These are phyloP conservation scores for Pythium apleroticum DNA, from an alignment of 352 stramenopile genomes.

Conservation along the genomic window DNA sequence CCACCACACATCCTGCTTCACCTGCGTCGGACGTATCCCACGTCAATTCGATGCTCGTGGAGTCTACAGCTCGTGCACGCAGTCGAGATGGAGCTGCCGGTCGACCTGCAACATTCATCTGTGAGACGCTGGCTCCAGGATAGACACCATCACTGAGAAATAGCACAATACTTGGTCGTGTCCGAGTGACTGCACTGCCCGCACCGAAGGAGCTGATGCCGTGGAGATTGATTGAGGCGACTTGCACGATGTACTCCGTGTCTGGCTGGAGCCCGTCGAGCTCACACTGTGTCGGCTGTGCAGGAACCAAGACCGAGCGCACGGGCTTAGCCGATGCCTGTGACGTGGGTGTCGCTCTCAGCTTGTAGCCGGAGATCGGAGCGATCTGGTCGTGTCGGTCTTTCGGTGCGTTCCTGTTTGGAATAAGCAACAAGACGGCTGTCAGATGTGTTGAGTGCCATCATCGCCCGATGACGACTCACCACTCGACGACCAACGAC, in stretches of 20 bases:
- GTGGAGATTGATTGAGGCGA: conserved; percentile 59
- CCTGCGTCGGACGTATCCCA: conserved; percentile 4
- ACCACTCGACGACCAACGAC: conserved; percentile 44
- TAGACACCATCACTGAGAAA: not conserved
- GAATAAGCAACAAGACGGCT: not conserved
- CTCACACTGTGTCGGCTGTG: conserved; percentile 29
- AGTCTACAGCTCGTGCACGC: conserved; percentile 1
- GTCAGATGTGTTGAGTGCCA: not conserved
- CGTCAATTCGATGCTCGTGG: conserved; percentile 11
- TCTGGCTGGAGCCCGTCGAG: conserved; percentile 38
- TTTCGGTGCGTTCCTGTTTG: conserved; percentile 8
- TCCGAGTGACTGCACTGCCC: conserved; percentile 32
- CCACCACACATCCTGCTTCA: conserved; percentile 22
- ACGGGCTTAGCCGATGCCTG: conserved; percentile 2
- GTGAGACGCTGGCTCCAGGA: not conserved
- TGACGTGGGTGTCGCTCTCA: conserved; percentile 28
- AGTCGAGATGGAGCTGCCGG: conserved; percentile 10
- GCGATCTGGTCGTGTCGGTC: conserved; percentile 40
- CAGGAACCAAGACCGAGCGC: conserved; percentile 29
- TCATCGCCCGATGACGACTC: not conserved
- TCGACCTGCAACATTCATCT: conserved; percentile 3
- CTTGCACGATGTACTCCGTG: conserved; percentile 41
- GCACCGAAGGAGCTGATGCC: conserved; percentile 54
- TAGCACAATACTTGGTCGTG: conserved; percentile 29
- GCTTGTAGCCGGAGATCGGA: conserved; percentile 67